These are phyloP conservation scores for Fulvia fulva DNA, from an alignment of 2,329 filamentous ascomycete genomes.

Conservation along the genomic window DNA sequence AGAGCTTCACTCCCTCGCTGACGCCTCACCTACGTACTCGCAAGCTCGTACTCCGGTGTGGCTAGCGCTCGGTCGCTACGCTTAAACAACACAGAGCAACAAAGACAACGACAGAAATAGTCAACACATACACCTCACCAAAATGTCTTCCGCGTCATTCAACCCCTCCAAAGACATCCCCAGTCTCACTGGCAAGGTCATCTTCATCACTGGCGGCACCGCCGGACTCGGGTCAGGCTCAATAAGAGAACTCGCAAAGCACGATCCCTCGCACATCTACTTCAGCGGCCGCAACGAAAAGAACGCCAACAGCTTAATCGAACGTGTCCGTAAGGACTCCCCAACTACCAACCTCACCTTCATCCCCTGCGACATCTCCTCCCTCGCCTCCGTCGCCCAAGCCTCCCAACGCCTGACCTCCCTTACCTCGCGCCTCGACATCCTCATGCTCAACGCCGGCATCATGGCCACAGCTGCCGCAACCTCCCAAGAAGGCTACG, in stretches of 20 bases:
- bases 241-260: slow-evolving; percentile 44
- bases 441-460: slow-evolving; percentile 31
- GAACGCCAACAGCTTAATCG: slow-evolving; percentile 42
- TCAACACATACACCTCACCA: no score
- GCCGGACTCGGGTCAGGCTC: slow-evolving; percentile 35
- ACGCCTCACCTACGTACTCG: no score
- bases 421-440: slow-evolving; percentile 23
- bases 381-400: slow-evolving; percentile 16
- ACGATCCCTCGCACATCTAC: slow-evolving; percentile 51
- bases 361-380: slow-evolving; percentile 25
- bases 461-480: slow-evolving; percentile 21
- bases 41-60: no score
- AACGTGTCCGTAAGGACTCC: slow-evolving; percentile 34
- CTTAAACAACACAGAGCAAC: no score
- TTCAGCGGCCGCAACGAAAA: slow-evolving; percentile 46
- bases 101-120: no score
- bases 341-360: slow-evolving; percentile 38
- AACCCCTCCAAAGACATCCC: slow-evolving; percentile 29
- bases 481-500: slow-evolving; percentile 26
- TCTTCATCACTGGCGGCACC: slow-evolving; percentile 21
- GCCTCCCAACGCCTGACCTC: slow-evolving; percentile 15
- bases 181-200: slow-evolving; percentile 28
- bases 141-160: slow-evolving; percentile 12
- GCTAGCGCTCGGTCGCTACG: no score
- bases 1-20: no score